Conservation (phyloP, 495 filamentous ascomycete species). For the Letharia columbiana region DNA sequence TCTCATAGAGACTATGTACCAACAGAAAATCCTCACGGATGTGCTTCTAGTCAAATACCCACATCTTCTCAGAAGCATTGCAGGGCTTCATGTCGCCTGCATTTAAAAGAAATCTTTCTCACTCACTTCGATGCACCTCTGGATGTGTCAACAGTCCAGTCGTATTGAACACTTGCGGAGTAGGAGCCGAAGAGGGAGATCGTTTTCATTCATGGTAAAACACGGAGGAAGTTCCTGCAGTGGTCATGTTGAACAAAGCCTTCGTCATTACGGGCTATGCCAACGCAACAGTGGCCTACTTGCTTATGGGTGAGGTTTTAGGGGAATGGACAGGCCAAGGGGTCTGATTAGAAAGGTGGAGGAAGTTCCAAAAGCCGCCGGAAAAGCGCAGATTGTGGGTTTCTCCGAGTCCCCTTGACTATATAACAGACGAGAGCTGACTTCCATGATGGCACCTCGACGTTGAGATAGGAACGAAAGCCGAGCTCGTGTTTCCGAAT, state of each 20-base stretch:
- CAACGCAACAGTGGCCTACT: background rate
- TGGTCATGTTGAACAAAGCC: background rate
- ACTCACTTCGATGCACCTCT: background rate
- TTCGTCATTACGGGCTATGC: background rate
- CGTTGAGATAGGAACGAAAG: background rate
- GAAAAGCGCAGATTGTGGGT: background rate
- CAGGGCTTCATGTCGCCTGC: background rate
- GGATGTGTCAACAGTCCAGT: background rate
- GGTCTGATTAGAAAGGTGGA: background rate
- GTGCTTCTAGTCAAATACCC: background rate
- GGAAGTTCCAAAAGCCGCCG: background rate
- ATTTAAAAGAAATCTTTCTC: background rate
- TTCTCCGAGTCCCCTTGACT: background rate
- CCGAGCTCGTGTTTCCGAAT: background rate
- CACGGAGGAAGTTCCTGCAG: background rate
- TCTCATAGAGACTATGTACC: background rate
- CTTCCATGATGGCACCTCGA: background rate
- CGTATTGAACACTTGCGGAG: background rate
- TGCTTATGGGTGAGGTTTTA: background rate
- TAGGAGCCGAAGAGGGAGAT: background rate
- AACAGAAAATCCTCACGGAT: background rate
- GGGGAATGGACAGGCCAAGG: background rate
- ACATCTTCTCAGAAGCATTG: background rate
- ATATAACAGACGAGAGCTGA: background rate
- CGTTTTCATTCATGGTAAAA: background rate